Base-by-base conservation (phyloP, 768 basidiomycete genomes). In the Dendrothele bispora region DNA sequence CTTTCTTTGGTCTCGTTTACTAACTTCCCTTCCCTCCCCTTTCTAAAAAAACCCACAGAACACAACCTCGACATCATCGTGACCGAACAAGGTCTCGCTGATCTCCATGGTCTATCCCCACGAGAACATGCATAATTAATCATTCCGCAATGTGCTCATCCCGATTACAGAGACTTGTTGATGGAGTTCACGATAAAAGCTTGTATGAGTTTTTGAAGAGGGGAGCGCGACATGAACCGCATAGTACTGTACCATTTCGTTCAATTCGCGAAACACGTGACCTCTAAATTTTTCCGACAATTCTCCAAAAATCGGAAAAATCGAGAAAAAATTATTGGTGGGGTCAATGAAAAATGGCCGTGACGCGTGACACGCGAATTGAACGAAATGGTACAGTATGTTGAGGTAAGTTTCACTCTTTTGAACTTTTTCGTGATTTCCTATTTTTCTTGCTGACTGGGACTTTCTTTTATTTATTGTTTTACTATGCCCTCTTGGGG, bases 51-150 rank as follows among this genome's bases (percentile, higher is more conserved):
- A 12, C 41, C 29, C 42, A 14, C 29, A 71, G 74, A 76, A 53
- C 74, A 76, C 48, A 73, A 75, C 50, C 60, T 76, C 3, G 74
- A 76, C 49, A 54, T 76, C n/a, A 50, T 76, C 43, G 72, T 76
- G 18, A 75, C 74, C 2, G 74, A 76, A 50, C 74, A 76, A 47
- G 74, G 74, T 28, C 65, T 76, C 6, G 74, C 73, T 26, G 74
- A 76, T 50, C 60, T 76, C 7, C 68, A 73, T 21, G 73, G 73
- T 4, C 58, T 76, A 14, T 68, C 71, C 6, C 74, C 74, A 0
- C 63, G 74, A 22, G 73, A 76, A 44, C 64, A 72, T 10, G 74
- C 74, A 0, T 72, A 72, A 1, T 5, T 72, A 17, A 74, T 76
- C 48, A 76, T 76, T 25, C 57, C 71, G 42, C 71, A 75, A 24